Conservation (phyloP, 306 rosid genomes). For the Alnus glutinosa region DNA sequence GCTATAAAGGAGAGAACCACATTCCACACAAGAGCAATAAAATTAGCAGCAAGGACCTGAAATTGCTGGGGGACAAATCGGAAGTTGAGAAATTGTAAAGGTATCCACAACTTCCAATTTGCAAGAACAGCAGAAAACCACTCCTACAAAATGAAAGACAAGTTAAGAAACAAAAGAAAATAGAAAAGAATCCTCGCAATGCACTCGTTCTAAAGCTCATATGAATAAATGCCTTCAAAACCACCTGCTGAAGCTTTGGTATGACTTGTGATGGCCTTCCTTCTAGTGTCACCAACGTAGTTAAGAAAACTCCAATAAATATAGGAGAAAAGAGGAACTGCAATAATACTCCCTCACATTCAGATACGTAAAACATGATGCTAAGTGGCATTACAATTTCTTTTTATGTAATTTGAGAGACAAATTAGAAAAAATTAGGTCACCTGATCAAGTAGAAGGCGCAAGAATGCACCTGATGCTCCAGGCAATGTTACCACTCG, state of each 20-base stretch:
- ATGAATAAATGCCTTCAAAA: slow-evolving; percentile 24
- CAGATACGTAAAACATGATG: slow-evolving; percentile 21
- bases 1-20: slow-evolving; percentile 95
- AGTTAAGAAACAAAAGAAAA: slow-evolving; percentile 19
- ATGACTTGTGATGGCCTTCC: slow-evolving; percentile 69
- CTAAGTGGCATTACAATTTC: slow-evolving; percentile 12
- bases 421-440: slow-evolving; percentile 16
- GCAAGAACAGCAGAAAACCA: slow-evolving; percentile 88
- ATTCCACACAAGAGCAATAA: slow-evolving; percentile 80
- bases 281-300: slow-evolving; percentile 77
- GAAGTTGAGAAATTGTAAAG: slow-evolving; percentile 94
- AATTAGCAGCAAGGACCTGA: slow-evolving; percentile 94
- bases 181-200: slow-evolving; percentile 4
- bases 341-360: slow-evolving; percentile 32
- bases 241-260: slow-evolving; percentile 93
- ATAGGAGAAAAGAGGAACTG: slow-evolving; percentile 86
- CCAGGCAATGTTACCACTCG: slow-evolving; percentile 72
- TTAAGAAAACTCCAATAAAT: slow-evolving; percentile 75
- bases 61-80: slow-evolving; percentile 93
- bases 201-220: slow-evolving; percentile 14
- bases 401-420: background rate
- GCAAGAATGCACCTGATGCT: slow-evolving; percentile 79
- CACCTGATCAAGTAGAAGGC: slow-evolving; percentile 94
- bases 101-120: slow-evolving; percentile 98
- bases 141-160: slow-evolving; percentile 54